Evolutionary conservation across 352 stramenopile species (phyloP).

Genomic region (Saprolegnia parasitica): DNA sequence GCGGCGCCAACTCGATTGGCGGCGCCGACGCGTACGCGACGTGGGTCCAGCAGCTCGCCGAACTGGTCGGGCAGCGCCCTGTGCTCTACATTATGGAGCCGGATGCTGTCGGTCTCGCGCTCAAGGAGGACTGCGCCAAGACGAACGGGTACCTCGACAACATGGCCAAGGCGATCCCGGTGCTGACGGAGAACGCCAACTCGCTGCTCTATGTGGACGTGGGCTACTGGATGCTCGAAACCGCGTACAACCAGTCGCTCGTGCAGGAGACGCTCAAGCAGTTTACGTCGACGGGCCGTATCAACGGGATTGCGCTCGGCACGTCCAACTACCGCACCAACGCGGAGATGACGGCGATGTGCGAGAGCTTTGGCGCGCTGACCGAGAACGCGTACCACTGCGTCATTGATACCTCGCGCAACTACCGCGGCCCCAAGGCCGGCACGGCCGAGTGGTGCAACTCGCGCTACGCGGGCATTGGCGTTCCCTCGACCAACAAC

Average conservation of each 20-base stretch:
- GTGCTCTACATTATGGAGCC: slow-evolving; percentile 69
- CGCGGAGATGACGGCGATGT: slow-evolving; percentile 41
- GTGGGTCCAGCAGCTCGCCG: slow-evolving; percentile 45
- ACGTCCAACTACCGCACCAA: slow-evolving; percentile 71
- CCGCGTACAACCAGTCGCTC: slow-evolving; percentile 28
- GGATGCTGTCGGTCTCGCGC: slow-evolving; percentile 46
- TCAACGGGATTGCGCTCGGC: slow-evolving; percentile 68
- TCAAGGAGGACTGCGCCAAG: slow-evolving; percentile 37
- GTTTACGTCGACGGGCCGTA: slow-evolving; percentile 27
- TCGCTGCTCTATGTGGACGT: slow-evolving; percentile 59
- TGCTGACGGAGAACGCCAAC: slow-evolving; percentile 48
- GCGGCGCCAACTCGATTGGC: slow-evolving; percentile 34
- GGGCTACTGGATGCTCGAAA: slow-evolving; percentile 47
- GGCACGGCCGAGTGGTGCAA: slow-evolving; percentile 63
- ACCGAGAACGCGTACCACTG: slow-evolving; percentile 41
- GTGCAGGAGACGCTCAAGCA: slow-evolving; percentile 45
- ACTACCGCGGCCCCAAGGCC: slow-evolving; percentile 38
- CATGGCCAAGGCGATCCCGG: slow-evolving; percentile 40
- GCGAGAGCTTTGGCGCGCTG: slow-evolving; percentile 42
- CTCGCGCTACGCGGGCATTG: slow-evolving; percentile 45
- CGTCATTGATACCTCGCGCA: slow-evolving; percentile 61
- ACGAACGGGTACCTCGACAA: slow-evolving; percentile 47
- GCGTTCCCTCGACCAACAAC: slow-evolving; percentile 43
- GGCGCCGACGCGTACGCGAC: slow-evolving; percentile 42
- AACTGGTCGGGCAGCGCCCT: slow-evolving; percentile 43